Evolutionary conservation across 306 rosid genomes (phyloP).

Genomic region (Cucumis melo): DNA sequence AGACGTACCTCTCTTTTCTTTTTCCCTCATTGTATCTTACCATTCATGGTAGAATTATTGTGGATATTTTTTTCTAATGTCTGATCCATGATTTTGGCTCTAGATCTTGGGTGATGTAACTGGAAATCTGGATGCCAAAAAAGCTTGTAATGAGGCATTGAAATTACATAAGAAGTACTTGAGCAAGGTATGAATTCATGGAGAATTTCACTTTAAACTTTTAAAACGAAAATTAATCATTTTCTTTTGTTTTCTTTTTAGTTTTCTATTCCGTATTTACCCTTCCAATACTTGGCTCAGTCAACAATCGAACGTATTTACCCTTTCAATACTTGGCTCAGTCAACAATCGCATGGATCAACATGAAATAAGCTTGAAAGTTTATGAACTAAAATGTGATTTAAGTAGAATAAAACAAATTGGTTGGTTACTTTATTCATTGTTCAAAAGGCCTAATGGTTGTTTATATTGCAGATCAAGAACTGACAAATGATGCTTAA

Average conservation of each 20-base stretch:
- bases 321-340: no score
- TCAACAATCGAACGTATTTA: no score
- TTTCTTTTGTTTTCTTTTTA: no score
- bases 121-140: conserved; percentile 73
- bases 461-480: neutral
- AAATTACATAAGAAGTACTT: conserved; percentile 83
- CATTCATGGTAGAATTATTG: neutral
- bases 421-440: neutral
- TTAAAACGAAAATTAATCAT: neutral
- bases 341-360: no score
- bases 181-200: conserved; percentile 33
- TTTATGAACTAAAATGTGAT: neutral
- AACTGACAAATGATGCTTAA: neutral
- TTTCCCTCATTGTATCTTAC: neutral
- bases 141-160: conserved; percentile 64
- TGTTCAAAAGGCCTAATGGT: neutral
- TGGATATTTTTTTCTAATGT: conserved; percentile 15
- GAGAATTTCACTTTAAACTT: neutral
- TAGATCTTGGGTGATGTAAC: conserved; percentile 72
- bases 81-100: conserved; percentile 13
- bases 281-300: no score
- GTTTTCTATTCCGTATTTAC: no score
- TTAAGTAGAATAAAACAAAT: neutral
- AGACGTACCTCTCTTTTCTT: conserved; percentile 7
- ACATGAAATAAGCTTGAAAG: neutral